Evolutionary conservation across 148 eudicot species (phyloP).

Genomic region (Rhododendron williamsianum): DNA sequence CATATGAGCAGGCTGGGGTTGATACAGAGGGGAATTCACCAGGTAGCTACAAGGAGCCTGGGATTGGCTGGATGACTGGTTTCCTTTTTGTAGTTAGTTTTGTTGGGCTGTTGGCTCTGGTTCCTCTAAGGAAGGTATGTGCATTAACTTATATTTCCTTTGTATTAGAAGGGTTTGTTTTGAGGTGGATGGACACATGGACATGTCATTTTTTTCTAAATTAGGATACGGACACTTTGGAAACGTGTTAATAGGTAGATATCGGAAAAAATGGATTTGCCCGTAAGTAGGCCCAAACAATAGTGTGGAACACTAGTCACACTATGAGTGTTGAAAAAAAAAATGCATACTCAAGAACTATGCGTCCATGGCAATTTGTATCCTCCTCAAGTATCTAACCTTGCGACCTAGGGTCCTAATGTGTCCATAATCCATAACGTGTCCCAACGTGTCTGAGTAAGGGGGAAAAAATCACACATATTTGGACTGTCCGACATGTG

Average conservation of each 20-base stretch:
- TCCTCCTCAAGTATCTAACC: background rate
- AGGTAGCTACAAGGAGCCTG: conserved; percentile 52
- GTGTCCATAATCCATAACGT: background rate
- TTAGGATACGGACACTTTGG: background rate
- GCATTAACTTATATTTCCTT: background rate
- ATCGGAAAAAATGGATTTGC: background rate
- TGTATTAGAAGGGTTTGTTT: background rate
- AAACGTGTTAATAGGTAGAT: background rate
- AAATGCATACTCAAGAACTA: background rate
- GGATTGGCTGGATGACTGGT: conserved; percentile 79
- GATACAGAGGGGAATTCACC: conserved; percentile 68
- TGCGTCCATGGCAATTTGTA: background rate
- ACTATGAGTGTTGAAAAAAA: too few species aligned
- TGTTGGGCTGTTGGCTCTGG: conserved; percentile 70
- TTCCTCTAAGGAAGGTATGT: conserved; percentile 78
- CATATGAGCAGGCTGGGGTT: conserved; percentile 73
- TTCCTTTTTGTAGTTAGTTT: conserved; percentile 68
- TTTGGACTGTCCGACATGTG: background rate
- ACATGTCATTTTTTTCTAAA: background rate
- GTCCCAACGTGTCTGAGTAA: background rate
- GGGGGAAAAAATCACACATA: background rate
- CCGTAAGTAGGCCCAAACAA: too few species aligned
- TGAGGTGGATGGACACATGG: background rate
- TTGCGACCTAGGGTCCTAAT: background rate
- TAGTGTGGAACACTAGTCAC: too few species aligned